Evolutionary conservation across 768 basidiomycete genomes (phyloP), one percentile per base, ranked within the genome.

Genomic region (Rhodotorula babjevae): DNA sequence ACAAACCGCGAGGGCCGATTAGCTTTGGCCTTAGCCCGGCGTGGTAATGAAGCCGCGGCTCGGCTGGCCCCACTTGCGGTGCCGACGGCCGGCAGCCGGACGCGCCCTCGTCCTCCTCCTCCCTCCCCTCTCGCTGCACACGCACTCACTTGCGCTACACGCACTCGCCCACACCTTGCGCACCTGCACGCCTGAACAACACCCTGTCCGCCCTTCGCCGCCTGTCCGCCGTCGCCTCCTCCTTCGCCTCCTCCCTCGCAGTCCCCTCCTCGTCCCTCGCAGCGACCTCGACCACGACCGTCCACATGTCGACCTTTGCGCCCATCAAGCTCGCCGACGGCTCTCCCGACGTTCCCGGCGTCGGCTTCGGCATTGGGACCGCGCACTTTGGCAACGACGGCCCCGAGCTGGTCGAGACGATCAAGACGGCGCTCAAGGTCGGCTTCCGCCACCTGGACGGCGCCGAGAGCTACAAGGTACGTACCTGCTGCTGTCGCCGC

Each of bases 401-500:
- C 14, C n/a, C 33, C 14, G 60, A 52, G 4, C 53, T 65, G 46
- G 69, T 73, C 33, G 49, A 68, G 6, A 42, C 68, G 14, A 64
- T 71, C 52, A 69, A 64, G 50, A 29, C 25, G 0, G 82, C 82
- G 0, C 52, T 82, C 18, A 62, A 70, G 19, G 70, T 61, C 7
- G 80, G 80, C 2, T 80, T 74, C 66, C 59, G 61, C 6, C 79
- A 81, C 63, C 59, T 82, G 36, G 82, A 82, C 57, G 71, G 60
- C 14, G 71, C 68, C 2, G 64, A 69, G 36, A 46, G 62, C 27
- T 83, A 84, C 66, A 66, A 57, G 7, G 33, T 62, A 31, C 27
- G 58, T 10, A 33, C 33, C 40, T 15, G 57, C 57, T 0, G 18
- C 18, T 29, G 11, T 25, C 6, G 57, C 57, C 33, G 21, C 23